phyloP scores from a whole-genome alignment of 257 asterid species.

The Forsythia viridissima region DNA sequence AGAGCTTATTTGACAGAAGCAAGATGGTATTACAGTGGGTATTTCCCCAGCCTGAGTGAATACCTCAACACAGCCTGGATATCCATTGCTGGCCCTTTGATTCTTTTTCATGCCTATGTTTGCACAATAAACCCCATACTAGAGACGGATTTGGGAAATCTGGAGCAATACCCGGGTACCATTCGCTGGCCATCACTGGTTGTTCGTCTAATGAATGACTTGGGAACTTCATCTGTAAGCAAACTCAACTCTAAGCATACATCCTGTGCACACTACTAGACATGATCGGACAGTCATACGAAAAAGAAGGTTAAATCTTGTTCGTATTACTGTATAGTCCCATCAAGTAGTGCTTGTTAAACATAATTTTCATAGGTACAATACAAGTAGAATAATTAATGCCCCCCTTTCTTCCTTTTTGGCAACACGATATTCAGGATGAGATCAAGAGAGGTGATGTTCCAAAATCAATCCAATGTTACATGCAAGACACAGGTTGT shows the following conservation, averaged over 20 bases:
- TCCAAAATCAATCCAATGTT: conserved; percentile 45
- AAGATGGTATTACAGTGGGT: conserved; percentile 41
- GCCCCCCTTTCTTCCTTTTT: no score
- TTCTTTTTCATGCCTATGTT: conserved; percentile 35
- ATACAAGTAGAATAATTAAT: not conserved
- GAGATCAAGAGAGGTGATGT: conserved; percentile 51
- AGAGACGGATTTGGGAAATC: conserved; percentile 21
- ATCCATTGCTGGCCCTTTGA: conserved; percentile 40
- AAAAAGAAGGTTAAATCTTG: no score
- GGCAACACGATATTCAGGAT: conserved; percentile 22
- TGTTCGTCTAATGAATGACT: conserved; percentile 50
- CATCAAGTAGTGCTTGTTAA: no score
- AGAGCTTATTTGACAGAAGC: conserved; percentile 42
- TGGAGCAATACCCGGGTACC: conserved; percentile 30
- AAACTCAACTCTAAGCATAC: not conserved
- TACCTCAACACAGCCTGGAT: conserved; percentile 40
- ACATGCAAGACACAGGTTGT: conserved; percentile 44
- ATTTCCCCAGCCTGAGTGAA: conserved; percentile 41
- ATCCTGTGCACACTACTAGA: not conserved
- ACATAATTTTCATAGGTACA: not conserved
- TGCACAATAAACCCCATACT: conserved; percentile 36
- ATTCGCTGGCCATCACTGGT: conserved; percentile 37
- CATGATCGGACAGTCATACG: no score
- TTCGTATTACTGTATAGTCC: no score
- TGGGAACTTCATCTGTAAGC: conserved; percentile 51